These are phyloP conservation scores for Trypanosoma avium DNA, from an alignment of 208 protist species.

Conservation along the genomic window DNA sequence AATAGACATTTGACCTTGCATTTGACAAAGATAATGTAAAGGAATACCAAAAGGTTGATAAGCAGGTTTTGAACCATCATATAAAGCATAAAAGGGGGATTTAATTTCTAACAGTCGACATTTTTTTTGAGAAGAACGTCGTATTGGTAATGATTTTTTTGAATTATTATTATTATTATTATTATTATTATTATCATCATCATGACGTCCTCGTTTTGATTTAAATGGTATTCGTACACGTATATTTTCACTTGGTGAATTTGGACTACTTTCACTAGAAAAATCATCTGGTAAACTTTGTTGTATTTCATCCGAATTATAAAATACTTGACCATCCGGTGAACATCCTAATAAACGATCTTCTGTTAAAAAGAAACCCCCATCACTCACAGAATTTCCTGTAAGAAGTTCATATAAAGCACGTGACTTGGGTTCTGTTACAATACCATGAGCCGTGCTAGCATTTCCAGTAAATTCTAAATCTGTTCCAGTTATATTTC, in stretches of 20 bases:
- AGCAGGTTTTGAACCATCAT: constrained; percentile 43
- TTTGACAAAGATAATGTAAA: constrained; percentile 85
- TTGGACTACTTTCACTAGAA: neutral
- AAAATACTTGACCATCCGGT: constrained; percentile 74
- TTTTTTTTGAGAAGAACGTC: neutral
- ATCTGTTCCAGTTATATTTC: constrained; percentile 71
- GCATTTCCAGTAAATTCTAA: constrained; percentile 83
- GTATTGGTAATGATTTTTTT: neutral
- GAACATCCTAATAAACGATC: constrained; percentile 78
- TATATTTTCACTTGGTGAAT: neutral
- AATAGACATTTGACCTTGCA: constrained; percentile 91
- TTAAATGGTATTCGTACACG: constrained; percentile 53
- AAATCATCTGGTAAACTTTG: neutral
- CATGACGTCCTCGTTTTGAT: constrained; percentile 23
- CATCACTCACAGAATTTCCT: constrained; percentile 58
- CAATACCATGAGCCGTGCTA: constrained; percentile 75
- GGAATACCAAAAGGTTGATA: constrained; percentile 82
- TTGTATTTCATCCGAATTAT: constrained; percentile 5
- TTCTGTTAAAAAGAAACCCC: constrained; percentile 74
- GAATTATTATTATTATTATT: too few relatives aligned
- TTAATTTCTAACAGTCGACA: constrained; percentile 87
- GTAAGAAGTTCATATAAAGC: constrained; percentile 86
- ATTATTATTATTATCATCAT: too few relatives aligned
- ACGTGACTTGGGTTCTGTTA: constrained; percentile 78
- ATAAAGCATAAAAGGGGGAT: constrained; percentile 72